A percentile compares a stretch with the other conserved stretches of the same genome.
These are phyloP conservation scores for Prinsepia uniflora DNA, from an alignment of 306 rosid species.

Conservation along the genomic window DNA sequence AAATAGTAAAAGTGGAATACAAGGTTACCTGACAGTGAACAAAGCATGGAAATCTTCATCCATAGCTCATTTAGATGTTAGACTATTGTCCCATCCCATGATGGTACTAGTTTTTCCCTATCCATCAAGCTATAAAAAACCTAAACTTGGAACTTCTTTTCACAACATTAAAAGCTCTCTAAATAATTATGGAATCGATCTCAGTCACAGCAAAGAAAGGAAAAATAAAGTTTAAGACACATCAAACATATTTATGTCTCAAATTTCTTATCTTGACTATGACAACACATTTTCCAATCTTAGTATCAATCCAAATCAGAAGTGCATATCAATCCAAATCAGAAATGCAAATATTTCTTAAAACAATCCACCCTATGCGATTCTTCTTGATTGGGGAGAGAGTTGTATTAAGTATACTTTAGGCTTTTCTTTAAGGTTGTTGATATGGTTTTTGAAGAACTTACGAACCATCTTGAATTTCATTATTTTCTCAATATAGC, in stretches of 20 bases:
- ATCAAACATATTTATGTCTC: background rate
- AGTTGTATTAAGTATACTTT: background rate
- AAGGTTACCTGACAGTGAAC: conserved; percentile 4
- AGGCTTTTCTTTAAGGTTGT: background rate
- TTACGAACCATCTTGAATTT: background rate
- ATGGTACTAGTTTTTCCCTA: conserved; percentile 1
- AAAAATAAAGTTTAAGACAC: conserved; percentile 9
- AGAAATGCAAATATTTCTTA: too few species aligned
- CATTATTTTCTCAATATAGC: too few species aligned
- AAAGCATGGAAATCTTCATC: background rate
- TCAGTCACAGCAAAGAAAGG: background rate
- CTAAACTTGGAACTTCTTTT: background rate
- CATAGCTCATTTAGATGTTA: background rate
- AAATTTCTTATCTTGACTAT: background rate
- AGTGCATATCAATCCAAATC: background rate
- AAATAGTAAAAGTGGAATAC: conserved; percentile 15
- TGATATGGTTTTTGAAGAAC: background rate
- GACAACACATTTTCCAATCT: background rate
- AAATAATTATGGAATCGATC: background rate
- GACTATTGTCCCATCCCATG: background rate
- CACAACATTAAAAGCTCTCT: background rate
- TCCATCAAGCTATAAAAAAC: background rate
- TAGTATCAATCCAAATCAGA: conserved; percentile 6
- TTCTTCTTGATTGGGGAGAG: background rate
- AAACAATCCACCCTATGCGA: background rate